Evolutionary conservation across 441 rosid species (phyloP), one percentile per base, ranked within the genome.

Genomic region (Flueggea neowawraea): DNA sequence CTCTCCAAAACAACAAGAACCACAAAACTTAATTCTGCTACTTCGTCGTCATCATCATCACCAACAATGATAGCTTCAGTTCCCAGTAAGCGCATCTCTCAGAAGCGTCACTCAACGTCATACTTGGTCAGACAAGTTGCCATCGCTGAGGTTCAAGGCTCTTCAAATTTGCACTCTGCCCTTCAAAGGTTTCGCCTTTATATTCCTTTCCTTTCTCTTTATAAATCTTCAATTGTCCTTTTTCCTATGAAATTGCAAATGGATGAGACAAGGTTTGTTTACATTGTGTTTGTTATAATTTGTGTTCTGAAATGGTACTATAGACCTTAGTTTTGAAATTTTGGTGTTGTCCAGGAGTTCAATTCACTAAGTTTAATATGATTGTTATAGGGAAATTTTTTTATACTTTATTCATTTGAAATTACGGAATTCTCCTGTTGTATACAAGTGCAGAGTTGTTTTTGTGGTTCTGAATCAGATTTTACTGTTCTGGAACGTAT

Each of bases 91-190:
- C 16, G 62, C 36, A n/a, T 61, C 41, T 51, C 72, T 54, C 67
- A 60, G 56, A 68, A 69, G 63, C 88, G 72, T 55, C 84, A 81
- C 70, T 74, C 94, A 14, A 81, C 67, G 70, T 69, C 77, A 10
- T 90, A 84, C 77, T 63, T 79, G 28, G 71, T 74, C 45, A 82
- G 97, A 66, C 81, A 90, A 79, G 75, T 87, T 48, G 92, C 88
- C 55, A 73, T 88, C 57, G 69, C 71, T 51, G 78, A 85, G 68
- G 74, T 93, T 41, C 83, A 80, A 57, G 72, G 68, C 28, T 85
- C 96, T 58, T 22, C 81, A 2, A 82, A 84, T 71, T 75, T 86
- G 62, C 61, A 62, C 52, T 77, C 83, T 12, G 78, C 95, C 57
- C 90, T 93, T 31, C 69, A 81, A n/a, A 84, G 90, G 91, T 88